Evolutionary conservation across 2,329 filamentous ascomycete species (phyloP).

Genomic region (Colletotrichum destructivum): DNA sequence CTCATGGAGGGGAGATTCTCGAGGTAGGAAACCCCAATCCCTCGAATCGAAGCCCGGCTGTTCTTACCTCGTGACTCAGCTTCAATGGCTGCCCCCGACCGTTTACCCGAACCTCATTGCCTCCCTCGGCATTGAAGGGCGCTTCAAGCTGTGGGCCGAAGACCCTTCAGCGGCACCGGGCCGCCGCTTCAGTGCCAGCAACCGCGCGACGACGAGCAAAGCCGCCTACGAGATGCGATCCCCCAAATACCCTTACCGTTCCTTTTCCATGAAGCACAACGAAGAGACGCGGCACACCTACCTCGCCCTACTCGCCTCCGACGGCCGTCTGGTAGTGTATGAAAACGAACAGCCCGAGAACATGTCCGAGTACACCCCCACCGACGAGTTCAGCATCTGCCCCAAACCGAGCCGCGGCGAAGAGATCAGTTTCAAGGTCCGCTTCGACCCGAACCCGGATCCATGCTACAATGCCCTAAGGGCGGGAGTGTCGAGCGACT

Average conservation of each 20-base stretch:
- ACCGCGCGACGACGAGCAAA: conserved; percentile 56
- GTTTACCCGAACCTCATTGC: conserved; percentile 89
- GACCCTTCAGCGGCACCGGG: conserved; percentile 86
- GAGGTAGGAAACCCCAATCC: conserved; percentile 71
- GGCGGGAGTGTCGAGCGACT: conserved; percentile 85
- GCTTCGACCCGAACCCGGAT: conserved; percentile 90
- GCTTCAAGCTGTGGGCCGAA: conserved; percentile 94
- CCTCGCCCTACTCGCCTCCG: conserved; percentile 86
- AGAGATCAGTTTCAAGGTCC: conserved; percentile 88
- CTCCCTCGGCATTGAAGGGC: conserved; percentile 90
- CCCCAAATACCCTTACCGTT: conserved; percentile 79
- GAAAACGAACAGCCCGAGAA: conserved; percentile 90
- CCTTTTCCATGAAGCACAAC: conserved; percentile 87
- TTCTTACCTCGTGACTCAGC: conserved; percentile 62
- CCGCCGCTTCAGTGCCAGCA: conserved; percentile 82
- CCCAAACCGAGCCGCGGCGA: conserved; percentile 82
- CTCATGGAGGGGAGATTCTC: conserved; percentile 90
- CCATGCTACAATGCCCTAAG: conserved; percentile 83
- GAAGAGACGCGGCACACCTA: conserved; percentile 86
- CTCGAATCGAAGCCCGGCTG: conserved; percentile 12
- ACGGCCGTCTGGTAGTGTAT: conserved; percentile 84
- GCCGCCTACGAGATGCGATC: conserved; percentile 71
- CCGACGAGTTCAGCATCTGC: conserved; percentile 84
- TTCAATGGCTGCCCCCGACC: conserved; percentile 94
- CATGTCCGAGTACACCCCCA: conserved; percentile 79